Evolutionary conservation across 495 filamentous ascomycete genomes (phyloP).

Genomic region (Daldinia caldariorum): DNA sequence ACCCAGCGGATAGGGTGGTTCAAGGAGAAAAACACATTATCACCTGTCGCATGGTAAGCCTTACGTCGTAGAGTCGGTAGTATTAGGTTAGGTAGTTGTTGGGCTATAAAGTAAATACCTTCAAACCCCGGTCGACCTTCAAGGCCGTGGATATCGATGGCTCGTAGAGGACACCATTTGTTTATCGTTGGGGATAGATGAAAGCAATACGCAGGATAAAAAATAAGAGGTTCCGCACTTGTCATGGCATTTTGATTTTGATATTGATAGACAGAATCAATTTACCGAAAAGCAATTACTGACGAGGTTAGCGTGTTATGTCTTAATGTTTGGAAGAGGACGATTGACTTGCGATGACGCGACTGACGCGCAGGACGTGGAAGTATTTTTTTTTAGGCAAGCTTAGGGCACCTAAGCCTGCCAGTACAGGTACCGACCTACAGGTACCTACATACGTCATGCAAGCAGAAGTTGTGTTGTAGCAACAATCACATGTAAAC

Average conservation of each 20-base stretch:
- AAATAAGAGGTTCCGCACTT: slow-evolving; percentile 45
- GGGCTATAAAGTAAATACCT: slow-evolving; percentile 58
- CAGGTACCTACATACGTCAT: slow-evolving; percentile 3
- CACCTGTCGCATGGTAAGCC: slow-evolving; percentile 58
- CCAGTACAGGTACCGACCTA: slow-evolving; percentile 12
- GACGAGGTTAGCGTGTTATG: slow-evolving; percentile 11
- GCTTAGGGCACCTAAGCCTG: neutral
- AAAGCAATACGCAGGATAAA: slow-evolving; percentile 88
- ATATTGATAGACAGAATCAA: slow-evolving; percentile 15
- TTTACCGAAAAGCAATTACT: slow-evolving; percentile 31
- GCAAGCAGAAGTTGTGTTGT: neutral
- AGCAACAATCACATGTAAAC: neutral
- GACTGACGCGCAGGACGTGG: slow-evolving; percentile 16
- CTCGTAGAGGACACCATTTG: slow-evolving; percentile 82
- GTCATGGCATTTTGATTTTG: slow-evolving; percentile 62
- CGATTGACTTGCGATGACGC: neutral
- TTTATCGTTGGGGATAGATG: slow-evolving; percentile 82
- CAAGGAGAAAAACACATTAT: slow-evolving; percentile 77
- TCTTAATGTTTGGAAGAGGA: slow-evolving; percentile 28
- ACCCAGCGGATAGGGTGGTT: slow-evolving; percentile 95
- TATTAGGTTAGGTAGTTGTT: neutral
- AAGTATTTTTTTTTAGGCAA: slow-evolving; percentile 14
- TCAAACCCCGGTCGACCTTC: slow-evolving; percentile 68
- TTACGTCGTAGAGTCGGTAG: neutral
- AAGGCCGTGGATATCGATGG: slow-evolving; percentile 72